phyloP scores from a whole-genome alignment of 1,284 basidiomycete genomes.

The Ceratobasidium sp. region DNA sequence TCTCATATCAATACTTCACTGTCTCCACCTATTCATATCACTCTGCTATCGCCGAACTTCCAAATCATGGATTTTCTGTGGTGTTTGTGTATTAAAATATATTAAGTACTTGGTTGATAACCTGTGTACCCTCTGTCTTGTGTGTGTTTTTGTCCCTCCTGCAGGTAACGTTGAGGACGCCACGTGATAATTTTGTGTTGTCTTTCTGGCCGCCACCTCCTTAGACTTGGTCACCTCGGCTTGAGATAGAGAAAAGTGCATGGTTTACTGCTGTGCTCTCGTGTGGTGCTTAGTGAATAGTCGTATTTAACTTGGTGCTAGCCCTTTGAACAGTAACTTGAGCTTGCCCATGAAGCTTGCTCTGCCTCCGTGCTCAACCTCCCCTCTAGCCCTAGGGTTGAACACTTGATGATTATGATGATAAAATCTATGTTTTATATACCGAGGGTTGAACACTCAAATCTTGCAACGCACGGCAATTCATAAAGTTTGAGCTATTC shows the following conservation, averaged over 20 bases:
- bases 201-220: neutral
- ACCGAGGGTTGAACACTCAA: too few species aligned
- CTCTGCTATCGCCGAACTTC: slow-evolving; percentile 1
- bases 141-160: neutral
- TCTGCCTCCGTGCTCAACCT: too few species aligned
- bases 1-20: slow-evolving; percentile 8
- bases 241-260: neutral
- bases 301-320: too few species aligned
- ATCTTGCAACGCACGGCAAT: neutral
- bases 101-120: neutral
- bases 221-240: neutral
- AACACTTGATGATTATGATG: too few species aligned
- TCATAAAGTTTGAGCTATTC: neutral
- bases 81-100: slow-evolving; percentile 18
- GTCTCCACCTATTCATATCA: neutral
- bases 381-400: too few species aligned
- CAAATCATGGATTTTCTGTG: neutral
- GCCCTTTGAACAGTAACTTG: too few species aligned
- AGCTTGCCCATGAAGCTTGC: too few species aligned
- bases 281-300: too few species aligned
- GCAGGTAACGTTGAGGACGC: neutral
- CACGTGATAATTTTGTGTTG: slow-evolving; percentile 1
- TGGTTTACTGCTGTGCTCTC: neutral
- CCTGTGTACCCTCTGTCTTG: neutral
- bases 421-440: too few species aligned